Percentiles rank a stretch among this genome's conserved stretches.
Evolutionary conservation across 2,329 filamentous ascomycete species (phyloP).

Genomic region (Rhinocladiella similis): DNA sequence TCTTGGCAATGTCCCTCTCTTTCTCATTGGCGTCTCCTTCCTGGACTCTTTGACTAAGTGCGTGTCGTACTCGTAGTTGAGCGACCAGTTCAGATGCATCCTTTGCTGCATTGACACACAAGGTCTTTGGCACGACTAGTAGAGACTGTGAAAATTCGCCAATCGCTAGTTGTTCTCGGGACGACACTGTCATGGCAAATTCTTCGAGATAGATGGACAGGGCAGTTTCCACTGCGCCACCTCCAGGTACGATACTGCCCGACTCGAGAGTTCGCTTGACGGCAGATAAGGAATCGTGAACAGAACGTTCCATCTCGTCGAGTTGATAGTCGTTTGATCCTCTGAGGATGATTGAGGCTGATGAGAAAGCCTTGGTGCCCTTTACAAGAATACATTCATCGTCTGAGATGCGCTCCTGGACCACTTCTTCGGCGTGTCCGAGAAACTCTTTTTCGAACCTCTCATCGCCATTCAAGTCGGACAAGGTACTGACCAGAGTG

Average conservation of each 20-base stretch:
- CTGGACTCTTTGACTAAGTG: constrained; percentile 86
- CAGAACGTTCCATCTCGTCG: constrained; percentile 98
- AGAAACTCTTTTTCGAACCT: constrained; percentile 89
- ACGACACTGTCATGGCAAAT: constrained; percentile 94
- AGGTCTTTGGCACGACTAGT: constrained; percentile 90
- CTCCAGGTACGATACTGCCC: constrained; percentile 93
- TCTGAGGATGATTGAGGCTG: constrained; percentile 92
- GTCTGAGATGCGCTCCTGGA: constrained; percentile 98
- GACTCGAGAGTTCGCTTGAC: constrained; percentile 97
- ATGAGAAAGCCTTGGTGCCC: constrained; percentile 91
- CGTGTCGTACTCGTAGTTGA: constrained; percentile 90
- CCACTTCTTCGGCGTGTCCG: constrained; percentile 89
- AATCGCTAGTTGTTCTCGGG: constrained; percentile 94
- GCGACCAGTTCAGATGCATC: constrained; percentile 93
- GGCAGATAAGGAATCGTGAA: constrained; percentile 94
- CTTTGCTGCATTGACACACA: constrained; percentile 96
- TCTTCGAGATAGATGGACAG: constrained; percentile 99
- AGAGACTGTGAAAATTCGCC: constrained; percentile 95
- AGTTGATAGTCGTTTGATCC: constrained; percentile 95
- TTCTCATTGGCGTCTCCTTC: constrained; percentile 76
- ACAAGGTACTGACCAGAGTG: constrained; percentile 87
- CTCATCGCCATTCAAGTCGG: constrained; percentile 96
- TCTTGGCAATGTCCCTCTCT: constrained; percentile 84
- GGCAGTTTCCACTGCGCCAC: constrained; percentile 96
- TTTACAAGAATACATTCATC: constrained; percentile 97